phyloP scores from a whole-genome alignment of 2,329 filamentous ascomycete species.

The Macroventuria anomochaeta region DNA sequence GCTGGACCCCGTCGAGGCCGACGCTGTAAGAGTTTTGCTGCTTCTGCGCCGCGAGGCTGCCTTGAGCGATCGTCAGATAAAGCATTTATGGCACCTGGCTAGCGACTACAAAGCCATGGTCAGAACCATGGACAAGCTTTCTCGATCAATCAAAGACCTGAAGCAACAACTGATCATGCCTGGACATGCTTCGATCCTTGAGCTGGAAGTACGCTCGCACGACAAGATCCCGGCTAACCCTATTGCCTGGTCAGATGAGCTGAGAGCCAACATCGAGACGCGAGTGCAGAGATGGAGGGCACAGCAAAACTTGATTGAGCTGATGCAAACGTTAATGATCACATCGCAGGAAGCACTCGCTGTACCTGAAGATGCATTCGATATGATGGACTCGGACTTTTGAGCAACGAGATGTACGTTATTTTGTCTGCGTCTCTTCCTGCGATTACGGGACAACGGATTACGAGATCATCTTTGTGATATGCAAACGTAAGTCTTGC shows the following conservation, averaged over 20 bases:
- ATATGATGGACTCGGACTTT: constrained; percentile 26
- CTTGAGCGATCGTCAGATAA: constrained; percentile 21
- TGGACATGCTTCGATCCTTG: neutral
- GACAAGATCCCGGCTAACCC: constrained; percentile 24
- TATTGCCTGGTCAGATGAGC: constrained; percentile 33
- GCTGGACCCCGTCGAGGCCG: constrained; percentile 27
- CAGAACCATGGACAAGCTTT: constrained; percentile 13
- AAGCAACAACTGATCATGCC: constrained; percentile 24
- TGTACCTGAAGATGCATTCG: constrained; percentile 38
- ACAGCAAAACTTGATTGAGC: constrained; percentile 26
- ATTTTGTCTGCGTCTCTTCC: too few species aligned
- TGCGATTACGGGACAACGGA: neutral
- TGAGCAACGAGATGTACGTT: neutral
- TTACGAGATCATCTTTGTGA: neutral
- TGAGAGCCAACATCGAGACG: constrained; percentile 16
- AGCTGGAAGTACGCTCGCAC: neutral
- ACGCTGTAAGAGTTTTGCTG: constrained; percentile 26
- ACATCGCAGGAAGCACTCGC: constrained; percentile 29
- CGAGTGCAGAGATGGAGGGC: constrained; percentile 33
- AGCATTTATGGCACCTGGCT: constrained; percentile 26
- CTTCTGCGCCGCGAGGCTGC: constrained; percentile 35
- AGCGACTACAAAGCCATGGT: constrained; percentile 30
- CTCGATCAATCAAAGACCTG: constrained; percentile 19
- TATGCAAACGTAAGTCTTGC: neutral
- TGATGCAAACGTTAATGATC: constrained; percentile 25